Evolutionary conservation across 1,284 basidiomycete genomes (phyloP).

Genomic region (Hypsizygus ulmarius): DNA sequence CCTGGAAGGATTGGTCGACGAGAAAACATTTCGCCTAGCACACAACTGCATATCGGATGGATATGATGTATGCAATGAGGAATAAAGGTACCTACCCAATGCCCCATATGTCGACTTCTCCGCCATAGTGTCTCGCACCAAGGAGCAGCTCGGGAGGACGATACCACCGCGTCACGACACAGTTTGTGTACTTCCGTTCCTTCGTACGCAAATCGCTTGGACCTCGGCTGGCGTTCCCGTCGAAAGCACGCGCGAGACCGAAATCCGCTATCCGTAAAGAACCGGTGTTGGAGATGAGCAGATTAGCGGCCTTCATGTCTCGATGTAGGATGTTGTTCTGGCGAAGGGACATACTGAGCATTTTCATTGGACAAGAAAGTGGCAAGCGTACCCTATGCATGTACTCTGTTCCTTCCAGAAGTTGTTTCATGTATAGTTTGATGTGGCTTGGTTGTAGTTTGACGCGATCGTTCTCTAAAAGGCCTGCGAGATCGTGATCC

Average conservation of each 20-base stretch:
- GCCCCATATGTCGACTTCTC: conserved; percentile 98
- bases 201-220: conserved; percentile 45
- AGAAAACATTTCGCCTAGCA: conserved; percentile 94
- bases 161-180: conserved; percentile 99
- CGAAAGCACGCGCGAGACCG: conserved; percentile 84
- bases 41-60: conserved; percentile 55
- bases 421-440: conserved; percentile 95
- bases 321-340: conserved; percentile 96
- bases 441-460: conserved; percentile 80
- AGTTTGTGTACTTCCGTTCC: conserved; percentile 88
- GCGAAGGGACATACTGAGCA: conserved; percentile 9
- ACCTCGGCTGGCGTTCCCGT: conserved; percentile 45
- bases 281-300: conserved; percentile 89
- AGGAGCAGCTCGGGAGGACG: conserved; percentile 93
- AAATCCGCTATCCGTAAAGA: conserved; percentile 93
- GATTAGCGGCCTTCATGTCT: conserved; percentile 98
- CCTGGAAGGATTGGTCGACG: conserved; percentile 88
- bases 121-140: conserved; percentile 87
- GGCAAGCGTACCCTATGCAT: conserved; percentile 74
- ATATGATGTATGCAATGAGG: conserved; percentile 1
- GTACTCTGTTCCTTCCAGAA: conserved; percentile 92
- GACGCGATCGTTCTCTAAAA: conserved; percentile 88
- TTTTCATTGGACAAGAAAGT: conserved; percentile 10
- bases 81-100: conserved; percentile 64
- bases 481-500: conserved; percentile 97